Base-by-base conservation (phyloP, 2,329 filamentous ascomycete species). In the Pseudogymnoascus sp. region DNA sequence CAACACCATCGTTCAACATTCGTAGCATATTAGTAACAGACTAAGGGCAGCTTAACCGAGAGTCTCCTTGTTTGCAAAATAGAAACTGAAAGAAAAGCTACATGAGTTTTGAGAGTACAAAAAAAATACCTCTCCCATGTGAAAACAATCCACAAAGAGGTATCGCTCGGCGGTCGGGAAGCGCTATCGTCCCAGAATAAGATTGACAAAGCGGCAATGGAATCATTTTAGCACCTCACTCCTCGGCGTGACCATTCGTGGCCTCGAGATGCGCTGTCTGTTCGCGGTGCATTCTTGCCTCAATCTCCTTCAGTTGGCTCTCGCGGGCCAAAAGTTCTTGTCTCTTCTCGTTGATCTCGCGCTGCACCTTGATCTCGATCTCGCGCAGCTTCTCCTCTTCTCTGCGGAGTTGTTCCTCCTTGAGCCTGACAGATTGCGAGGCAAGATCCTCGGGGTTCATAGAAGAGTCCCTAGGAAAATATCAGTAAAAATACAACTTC, bases 371-470 rank as follows among this genome's bases (percentile, higher is more conserved):
- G 82, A 97, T 83, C 77, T 99, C 95, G 76, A 99, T 97, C 82
- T 99, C 95, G 78, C 95, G 91, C 68, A 99, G 88, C 84, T 99
- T 99, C 89, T 99, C 95, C 82, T 99, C 95, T 79, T 99, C 95
- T 74, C 95, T 92, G 75, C 95, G 91, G 71, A 99, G 90, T 79
- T 99, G 95, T 80, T 99, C 95, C 78, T 99, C 95, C 91, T 99
- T 99, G 77, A 99, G 88, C 68, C 95, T 92, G 67, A 99, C 95
- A 38, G 93, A 97, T 79, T 99, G 95, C 66, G 90, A 95, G 61
- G 95, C 95, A 67, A 99, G 85, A 70, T 97, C 93, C 78, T 97
- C 95, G 69, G 95, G 95, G 81, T 96, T 96, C 88, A 99, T 96
- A 50, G 91, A 96, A 71, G 87, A 92, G 75, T 93, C 90, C 72